phyloP scores from a whole-genome alignment of 495 filamentous ascomycete genomes.

The Podospora bellae-mahoneyi region DNA sequence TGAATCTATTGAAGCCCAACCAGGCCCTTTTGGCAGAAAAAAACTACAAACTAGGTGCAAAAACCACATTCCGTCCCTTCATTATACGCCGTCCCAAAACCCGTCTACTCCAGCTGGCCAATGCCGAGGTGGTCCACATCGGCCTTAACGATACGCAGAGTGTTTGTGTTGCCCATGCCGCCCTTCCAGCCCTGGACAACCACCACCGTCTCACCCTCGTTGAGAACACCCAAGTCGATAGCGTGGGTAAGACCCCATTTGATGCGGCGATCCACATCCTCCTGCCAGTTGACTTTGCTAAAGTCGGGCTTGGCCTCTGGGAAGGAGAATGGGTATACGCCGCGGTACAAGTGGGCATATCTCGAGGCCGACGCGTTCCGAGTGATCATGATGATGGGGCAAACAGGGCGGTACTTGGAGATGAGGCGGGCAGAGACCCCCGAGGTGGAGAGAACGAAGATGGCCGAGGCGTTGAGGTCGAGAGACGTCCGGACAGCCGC shows the following conservation, averaged over 20 bases:
- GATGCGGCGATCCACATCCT: constrained; percentile 94
- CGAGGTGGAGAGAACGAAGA: constrained; percentile 87
- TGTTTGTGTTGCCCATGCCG: constrained; percentile 98
- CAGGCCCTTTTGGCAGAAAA: not conserved
- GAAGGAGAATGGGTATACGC: constrained; percentile 96
- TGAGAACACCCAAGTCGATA: constrained; percentile 77
- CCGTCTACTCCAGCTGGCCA: constrained; percentile 23
- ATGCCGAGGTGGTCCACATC: constrained; percentile 50
- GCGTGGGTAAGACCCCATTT: constrained; percentile 90
- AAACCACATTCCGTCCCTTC: not conserved
- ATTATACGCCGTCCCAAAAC: not conserved
- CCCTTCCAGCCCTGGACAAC: constrained; percentile 96
- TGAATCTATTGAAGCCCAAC: constrained; percentile 13
- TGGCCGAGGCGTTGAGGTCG: constrained; percentile 92
- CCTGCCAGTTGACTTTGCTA: constrained; percentile 83
- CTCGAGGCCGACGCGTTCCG: constrained; percentile 77
- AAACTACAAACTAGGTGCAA: constrained; percentile 3
- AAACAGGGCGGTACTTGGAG: constrained; percentile 97
- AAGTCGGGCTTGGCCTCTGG: constrained; percentile 92
- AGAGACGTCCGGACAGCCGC: constrained; percentile 89
- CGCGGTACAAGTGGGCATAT: constrained; percentile 94
- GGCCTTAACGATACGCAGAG: constrained; percentile 58
- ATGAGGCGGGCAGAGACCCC: constrained; percentile 89
- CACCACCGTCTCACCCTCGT: constrained; percentile 78
- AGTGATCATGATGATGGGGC: constrained; percentile 98